Evolutionary conservation across 1,284 basidiomycete genomes (phyloP).

Genomic region (Sanguinoderma infundibulare): DNA sequence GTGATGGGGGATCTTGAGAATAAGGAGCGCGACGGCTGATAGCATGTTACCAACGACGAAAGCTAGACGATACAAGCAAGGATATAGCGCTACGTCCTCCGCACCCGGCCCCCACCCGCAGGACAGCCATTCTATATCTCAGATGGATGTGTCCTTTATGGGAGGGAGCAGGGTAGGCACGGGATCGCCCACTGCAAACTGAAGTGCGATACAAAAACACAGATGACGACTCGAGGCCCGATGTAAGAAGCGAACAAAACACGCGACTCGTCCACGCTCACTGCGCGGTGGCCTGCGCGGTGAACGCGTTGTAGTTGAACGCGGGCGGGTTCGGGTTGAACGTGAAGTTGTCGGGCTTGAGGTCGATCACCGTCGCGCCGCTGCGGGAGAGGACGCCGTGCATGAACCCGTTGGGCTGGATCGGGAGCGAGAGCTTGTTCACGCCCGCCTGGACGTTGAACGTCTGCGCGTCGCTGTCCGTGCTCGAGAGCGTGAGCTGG

Average conservation of each 20-base stretch:
- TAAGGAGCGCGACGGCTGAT: too few species aligned
- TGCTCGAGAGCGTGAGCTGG: slow-evolving; percentile 55
- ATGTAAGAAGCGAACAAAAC: not conserved
- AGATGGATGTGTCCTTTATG: not conserved
- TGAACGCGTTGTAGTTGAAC: slow-evolving; percentile 73
- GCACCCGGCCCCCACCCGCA: slow-evolving; percentile 10
- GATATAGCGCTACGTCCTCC: slow-evolving; percentile 8
- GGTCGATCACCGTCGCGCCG: slow-evolving; percentile 54
- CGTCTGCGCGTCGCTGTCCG: slow-evolving; percentile 46
- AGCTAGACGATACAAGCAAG: slow-evolving; percentile 2
- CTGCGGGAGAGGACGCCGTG: slow-evolving; percentile 59
- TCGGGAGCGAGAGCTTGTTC: slow-evolving; percentile 67
- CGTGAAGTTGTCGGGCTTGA: slow-evolving; percentile 51
- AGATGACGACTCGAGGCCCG: not conserved
- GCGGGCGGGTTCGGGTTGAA: slow-evolving; percentile 56
- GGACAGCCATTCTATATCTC: slow-evolving; percentile 2
- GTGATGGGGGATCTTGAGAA: not conserved
- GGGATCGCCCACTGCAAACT: slow-evolving; percentile 10
- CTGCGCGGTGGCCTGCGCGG: slow-evolving; percentile 43
- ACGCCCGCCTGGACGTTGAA: slow-evolving; percentile 62
- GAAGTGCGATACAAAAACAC: not conserved
- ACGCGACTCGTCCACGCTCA: not conserved
- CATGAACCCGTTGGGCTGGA: slow-evolving; percentile 63
- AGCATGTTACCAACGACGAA: not conserved
- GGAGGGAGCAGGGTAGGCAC: not conserved